These are phyloP conservation scores for Syncephalastrum racemosum DNA, from an alignment of 371 early-diverging fungal genomes.

Conservation along the genomic window DNA sequence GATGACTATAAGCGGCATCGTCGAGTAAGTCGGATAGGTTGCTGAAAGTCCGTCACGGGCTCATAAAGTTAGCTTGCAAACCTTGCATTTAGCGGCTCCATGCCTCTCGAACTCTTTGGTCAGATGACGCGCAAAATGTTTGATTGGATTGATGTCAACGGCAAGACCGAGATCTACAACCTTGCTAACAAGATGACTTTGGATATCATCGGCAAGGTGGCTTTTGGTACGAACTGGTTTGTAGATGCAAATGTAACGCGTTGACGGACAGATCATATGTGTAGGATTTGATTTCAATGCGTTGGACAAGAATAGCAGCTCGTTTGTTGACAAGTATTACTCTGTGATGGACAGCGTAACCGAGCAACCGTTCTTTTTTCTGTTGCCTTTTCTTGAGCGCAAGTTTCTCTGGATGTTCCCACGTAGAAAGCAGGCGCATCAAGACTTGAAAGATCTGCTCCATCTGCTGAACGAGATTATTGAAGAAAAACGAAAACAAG, in stretches of 20 bases:
- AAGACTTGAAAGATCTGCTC: slow-evolving; percentile 6
- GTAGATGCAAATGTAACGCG: no score
- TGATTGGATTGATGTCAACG: slow-evolving; percentile 13
- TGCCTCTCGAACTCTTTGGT: slow-evolving; percentile 37
- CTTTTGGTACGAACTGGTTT: no score
- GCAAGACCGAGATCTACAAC: no score
- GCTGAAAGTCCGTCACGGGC: no score
- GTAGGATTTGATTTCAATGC: slow-evolving; percentile 36
- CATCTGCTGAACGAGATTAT: slow-evolving; percentile 3
- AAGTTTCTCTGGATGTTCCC: slow-evolving; percentile 26
- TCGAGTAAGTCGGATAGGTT: slow-evolving; percentile 8
- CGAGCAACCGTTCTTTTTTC: slow-evolving; percentile 30
- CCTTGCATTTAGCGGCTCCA: slow-evolving; percentile 43
- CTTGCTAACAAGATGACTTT: no score
- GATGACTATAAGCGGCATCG: slow-evolving; percentile 23
- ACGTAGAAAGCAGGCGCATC: slow-evolving; percentile 8
- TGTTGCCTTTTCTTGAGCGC: slow-evolving; percentile 22
- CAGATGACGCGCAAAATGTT: slow-evolving; percentile 21
- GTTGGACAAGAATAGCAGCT: slow-evolving; percentile 15
- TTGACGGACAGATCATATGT: neutral
- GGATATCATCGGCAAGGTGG: no score
- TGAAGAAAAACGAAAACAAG: slow-evolving; percentile 6
- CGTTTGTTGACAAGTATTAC: slow-evolving; percentile 31
- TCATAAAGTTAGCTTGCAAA: slow-evolving; percentile 19
- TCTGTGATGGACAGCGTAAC: slow-evolving; percentile 17